phyloP scores from a whole-genome alignment of 805 yeast genomes.

The Scheffersomyces ergatensis region DNA sequence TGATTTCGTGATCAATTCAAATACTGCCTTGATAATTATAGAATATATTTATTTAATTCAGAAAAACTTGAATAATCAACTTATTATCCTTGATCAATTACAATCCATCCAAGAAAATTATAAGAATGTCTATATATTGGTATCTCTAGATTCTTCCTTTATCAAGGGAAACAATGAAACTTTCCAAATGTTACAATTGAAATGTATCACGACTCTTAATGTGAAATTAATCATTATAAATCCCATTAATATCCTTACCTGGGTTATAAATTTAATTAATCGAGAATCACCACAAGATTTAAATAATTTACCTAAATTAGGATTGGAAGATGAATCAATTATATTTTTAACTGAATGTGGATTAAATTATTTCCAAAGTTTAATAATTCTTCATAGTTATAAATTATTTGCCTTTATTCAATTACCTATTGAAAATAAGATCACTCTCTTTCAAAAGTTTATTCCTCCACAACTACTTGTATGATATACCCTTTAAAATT shows the following conservation, averaged over 20 bases:
- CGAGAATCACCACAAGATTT: conserved; percentile 2
- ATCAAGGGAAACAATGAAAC: background rate
- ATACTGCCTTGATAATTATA: conserved; percentile 1
- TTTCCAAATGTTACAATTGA: conserved; percentile 1
- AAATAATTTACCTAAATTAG: background rate
- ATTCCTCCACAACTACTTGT: conserved; percentile 2
- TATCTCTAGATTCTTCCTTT: background rate
- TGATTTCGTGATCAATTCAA: conserved; percentile 2
- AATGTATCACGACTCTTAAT: background rate
- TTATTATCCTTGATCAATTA: background rate
- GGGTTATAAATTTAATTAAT: conserved; percentile 1
- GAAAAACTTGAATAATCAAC: background rate
- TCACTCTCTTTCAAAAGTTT: background rate
- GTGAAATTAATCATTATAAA: background rate
- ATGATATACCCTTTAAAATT: too few relatives aligned
- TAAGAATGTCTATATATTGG: conserved; percentile 1
- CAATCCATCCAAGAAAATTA: background rate
- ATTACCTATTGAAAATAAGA: background rate
- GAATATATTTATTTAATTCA: conserved; percentile 3
- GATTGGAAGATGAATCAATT: background rate
- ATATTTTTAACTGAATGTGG: conserved; percentile 3
- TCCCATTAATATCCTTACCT: background rate
- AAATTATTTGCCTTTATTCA: background rate
- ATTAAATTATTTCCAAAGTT: conserved; percentile 4
- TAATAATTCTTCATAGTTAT: background rate